Evolutionary conservation across 768 basidiomycete species (phyloP).

Genomic region (Chiua virens): DNA sequence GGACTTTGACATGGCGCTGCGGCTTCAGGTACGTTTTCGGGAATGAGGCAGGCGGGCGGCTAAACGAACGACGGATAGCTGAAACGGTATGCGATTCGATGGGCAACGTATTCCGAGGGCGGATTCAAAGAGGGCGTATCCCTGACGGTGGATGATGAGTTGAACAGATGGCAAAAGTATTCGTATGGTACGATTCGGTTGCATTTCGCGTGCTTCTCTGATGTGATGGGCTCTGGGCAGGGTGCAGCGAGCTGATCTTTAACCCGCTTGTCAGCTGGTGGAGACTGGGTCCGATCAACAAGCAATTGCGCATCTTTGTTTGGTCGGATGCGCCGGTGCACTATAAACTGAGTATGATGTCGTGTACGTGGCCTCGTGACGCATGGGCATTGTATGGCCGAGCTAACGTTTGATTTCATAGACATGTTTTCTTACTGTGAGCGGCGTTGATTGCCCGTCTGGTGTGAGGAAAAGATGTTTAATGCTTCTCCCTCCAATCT

Average conservation of each 20-base stretch:
- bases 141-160: slow-evolving; percentile 85
- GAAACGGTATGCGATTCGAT: slow-evolving; percentile 33
- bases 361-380: slow-evolving; percentile 38
- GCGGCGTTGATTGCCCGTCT: slow-evolving; percentile 15
- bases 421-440: slow-evolving; percentile 55
- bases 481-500: neutral
- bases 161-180: slow-evolving; percentile 95
- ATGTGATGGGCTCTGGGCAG: slow-evolving; percentile 4
- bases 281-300: slow-evolving; percentile 77
- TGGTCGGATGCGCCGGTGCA: slow-evolving; percentile 79
- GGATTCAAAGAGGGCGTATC: slow-evolving; percentile 96
- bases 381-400: neutral
- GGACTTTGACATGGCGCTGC: slow-evolving; percentile 68
- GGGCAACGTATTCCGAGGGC: slow-evolving; percentile 87
- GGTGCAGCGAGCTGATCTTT: slow-evolving; percentile 65
- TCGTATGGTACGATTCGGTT: slow-evolving; percentile 56
- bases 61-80: slow-evolving; percentile 25
- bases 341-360: slow-evolving; percentile 69
- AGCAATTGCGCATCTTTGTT: slow-evolving; percentile 73
- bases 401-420: slow-evolving; percentile 14
- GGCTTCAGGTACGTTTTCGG: slow-evolving; percentile 44
- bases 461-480: too few relatives aligned
- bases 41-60: neutral
- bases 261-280: slow-evolving; percentile 81
- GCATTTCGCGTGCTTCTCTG: slow-evolving; percentile 29